Base-by-base conservation (phyloP, 78 protist species). In the Dictyostelium capitatum region DNA sequence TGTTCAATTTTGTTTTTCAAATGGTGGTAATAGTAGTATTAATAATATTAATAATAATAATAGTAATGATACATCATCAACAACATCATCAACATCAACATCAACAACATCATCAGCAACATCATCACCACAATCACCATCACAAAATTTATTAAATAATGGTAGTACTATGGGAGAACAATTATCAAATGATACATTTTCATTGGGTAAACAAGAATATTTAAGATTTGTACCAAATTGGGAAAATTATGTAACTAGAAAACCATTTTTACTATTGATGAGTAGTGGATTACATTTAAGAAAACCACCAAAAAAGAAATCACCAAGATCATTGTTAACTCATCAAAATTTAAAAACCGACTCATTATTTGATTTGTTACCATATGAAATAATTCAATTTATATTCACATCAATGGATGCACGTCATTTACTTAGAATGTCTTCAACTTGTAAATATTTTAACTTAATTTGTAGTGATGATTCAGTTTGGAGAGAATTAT, bases 181-280 rank as follows among this genome's bases (percentile, higher is more conserved):
- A 37, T 62, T 4, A 11, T 62, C 70, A 25, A 62, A 0, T 11
- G 70, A 62, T 25, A 25, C 70, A 6, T 11, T 17, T 11, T 25
- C 25, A 25, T n/a, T 62, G 4, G 70, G 11, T 62, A 62, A 57
- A n/a, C 32, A 41, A 28, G 50, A 41, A 37, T 70, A 70, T 70
- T 41, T 70, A 30, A 70, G 50, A 70, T 70, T 70, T 19, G 19
- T 46, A 15, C 25, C 25, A 70, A n/a, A 83, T 72, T 83, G 91
- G 91, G 91, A 83, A 23, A 15, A 14, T 2, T 69, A 56, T 73
- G 12, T 57, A 6, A 57, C 43, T 6, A 32, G 92, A 46, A 73
- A 43, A 43, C 92, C 84, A 75, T 85, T 70, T 70, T 70, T 85
- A 19, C 28, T 85, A 25, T 85, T 85, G 47, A 23, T 85, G 69